phyloP scores from a whole-genome alignment of 371 early-diverging fungal species.

The Entomophthora muscae region DNA sequence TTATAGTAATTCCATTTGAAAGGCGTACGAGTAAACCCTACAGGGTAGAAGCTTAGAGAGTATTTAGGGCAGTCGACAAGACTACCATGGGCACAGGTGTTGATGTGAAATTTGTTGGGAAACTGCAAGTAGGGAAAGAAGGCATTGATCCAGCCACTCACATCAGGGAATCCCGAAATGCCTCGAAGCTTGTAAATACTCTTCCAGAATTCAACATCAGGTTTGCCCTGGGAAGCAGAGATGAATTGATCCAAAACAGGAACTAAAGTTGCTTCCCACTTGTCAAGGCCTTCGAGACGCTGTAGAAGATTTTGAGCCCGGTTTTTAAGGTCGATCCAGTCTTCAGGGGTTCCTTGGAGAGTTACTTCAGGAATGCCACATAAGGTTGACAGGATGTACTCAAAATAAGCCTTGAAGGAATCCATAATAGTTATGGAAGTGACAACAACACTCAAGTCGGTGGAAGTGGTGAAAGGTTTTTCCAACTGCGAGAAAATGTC shows the following conservation, averaged over 20 bases:
- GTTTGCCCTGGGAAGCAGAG: neutral
- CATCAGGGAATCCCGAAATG: neutral
- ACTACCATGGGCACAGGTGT: no score
- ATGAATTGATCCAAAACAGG: neutral
- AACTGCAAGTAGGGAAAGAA: neutral
- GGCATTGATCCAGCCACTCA: neutral
- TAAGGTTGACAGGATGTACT: neutral
- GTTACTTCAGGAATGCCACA: neutral
- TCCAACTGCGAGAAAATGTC: neutral
- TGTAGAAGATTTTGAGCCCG: neutral
- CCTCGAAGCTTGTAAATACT: constrained; percentile 2
- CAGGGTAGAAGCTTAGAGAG: no score
- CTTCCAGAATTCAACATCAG: neutral
- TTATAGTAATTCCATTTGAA: no score
- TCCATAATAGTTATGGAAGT: neutral
- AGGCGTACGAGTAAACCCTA: no score
- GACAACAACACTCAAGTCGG: neutral
- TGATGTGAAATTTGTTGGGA: no score
- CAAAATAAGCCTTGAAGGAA: neutral
- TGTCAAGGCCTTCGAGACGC: neutral
- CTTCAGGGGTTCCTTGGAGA: neutral
- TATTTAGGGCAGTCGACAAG: no score
- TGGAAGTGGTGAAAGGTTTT: neutral
- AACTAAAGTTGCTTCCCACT: neutral
- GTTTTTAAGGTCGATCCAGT: neutral